Evolutionary conservation across 75 land plant species (phyloP).

Genomic region (Selaginella moellendorffii): DNA sequence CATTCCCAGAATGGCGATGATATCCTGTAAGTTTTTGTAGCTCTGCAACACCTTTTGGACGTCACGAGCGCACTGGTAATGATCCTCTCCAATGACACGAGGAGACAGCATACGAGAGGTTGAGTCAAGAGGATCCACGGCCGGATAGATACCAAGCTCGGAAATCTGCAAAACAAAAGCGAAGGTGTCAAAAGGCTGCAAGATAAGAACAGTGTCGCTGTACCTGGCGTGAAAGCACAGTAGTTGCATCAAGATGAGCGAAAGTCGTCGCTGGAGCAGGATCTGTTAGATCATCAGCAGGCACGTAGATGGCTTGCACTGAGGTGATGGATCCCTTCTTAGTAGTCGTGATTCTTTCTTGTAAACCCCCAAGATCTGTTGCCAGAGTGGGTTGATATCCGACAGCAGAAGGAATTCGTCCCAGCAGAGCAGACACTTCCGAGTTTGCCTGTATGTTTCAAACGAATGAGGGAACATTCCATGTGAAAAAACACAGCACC

Average conservation of each 20-base stretch:
- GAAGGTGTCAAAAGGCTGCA: neutral
- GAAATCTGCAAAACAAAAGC: conserved; percentile 40
- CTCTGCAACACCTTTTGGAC: conserved; percentile 90
- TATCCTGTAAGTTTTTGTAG: conserved; percentile 93
- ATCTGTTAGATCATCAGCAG: conserved; percentile 94
- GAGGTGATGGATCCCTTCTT: conserved; percentile 89
- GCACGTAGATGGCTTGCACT: conserved; percentile 90
- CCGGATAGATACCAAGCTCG: conserved; percentile 94
- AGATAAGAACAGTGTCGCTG: too few relatives aligned
- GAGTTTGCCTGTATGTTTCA: conserved; percentile 65
- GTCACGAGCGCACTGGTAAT: conserved; percentile 89
- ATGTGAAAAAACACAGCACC: conserved; percentile 17
- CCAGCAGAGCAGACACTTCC: conserved; percentile 94
- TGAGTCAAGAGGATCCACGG: conserved; percentile 91
- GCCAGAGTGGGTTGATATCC: conserved; percentile 92
- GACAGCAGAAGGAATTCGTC: conserved; percentile 96
- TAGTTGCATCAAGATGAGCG: conserved; percentile 94
- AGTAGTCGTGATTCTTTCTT: conserved; percentile 83
- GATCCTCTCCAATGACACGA: conserved; percentile 70
- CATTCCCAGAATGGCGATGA: conserved; percentile 95
- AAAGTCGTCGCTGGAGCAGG: conserved; percentile 96
- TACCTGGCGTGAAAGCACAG: conserved; percentile 91
- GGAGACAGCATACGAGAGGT: conserved; percentile 95
- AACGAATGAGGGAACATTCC: neutral
- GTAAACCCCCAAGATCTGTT: conserved; percentile 89